Conservation (phyloP, 2,329 filamentous ascomycete genomes). For the Clonostachys byssicola region DNA sequence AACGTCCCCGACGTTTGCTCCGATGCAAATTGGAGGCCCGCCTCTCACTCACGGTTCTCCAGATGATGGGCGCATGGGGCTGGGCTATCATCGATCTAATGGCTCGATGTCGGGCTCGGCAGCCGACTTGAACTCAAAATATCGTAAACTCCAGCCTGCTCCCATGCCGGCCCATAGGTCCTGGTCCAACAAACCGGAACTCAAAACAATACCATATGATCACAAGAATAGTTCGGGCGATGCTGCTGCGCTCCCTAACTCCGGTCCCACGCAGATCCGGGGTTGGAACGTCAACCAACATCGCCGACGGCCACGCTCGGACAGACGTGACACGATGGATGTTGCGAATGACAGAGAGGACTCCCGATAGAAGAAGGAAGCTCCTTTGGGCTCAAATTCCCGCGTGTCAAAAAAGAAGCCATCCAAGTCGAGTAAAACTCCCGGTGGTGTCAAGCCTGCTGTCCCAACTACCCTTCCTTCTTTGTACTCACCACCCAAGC, state of each 20-base stretch:
- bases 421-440: no score
- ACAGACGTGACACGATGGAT: not conserved
- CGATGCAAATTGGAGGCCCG: constrained; percentile 3
- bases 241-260: constrained; percentile 49
- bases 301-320: constrained; percentile 22
- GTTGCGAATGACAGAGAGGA: constrained; percentile 5
- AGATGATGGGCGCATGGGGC: constrained; percentile 18
- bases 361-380: constrained; percentile 7
- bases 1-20: constrained; percentile 28
- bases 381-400: no score
- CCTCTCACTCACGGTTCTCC: constrained; percentile 25
- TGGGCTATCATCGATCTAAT: constrained; percentile 27
- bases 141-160: constrained; percentile 55
- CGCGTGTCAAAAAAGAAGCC: no score
- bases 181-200: constrained; percentile 41
- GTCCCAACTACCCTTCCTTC: not conserved
- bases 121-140: constrained; percentile 25
- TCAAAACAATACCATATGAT: constrained; percentile 56
- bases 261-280: constrained; percentile 50
- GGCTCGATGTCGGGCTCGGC: constrained; percentile 22
- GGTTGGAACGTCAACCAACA: constrained; percentile 48
- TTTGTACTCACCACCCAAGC: not conserved
- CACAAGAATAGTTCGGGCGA: constrained; percentile 49
- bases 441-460: no score
- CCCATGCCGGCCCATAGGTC: constrained; percentile 47